Conservation (phyloP, 805 yeast species). For the Tetrapisispora taiwanensis region DNA sequence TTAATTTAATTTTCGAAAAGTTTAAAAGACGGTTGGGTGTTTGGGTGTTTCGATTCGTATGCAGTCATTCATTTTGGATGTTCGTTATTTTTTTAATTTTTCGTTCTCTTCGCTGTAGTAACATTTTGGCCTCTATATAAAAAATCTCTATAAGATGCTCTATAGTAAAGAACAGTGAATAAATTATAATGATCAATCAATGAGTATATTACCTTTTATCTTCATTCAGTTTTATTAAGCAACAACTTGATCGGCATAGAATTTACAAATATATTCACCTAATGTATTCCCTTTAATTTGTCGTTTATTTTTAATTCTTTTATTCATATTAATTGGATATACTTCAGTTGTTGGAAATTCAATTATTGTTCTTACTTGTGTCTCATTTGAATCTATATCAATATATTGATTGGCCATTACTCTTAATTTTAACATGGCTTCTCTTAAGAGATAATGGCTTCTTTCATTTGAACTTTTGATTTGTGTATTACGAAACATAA, state of each 20-base stretch:
- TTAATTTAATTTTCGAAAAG: too few species aligned
- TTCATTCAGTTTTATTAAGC: too few species aligned
- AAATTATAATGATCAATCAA: too few species aligned
- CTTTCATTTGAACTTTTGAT: conserved; percentile 9
- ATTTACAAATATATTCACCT: conserved; percentile 19
- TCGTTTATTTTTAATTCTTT: conserved; percentile 7
- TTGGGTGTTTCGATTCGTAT: too few species aligned
- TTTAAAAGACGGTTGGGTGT: too few species aligned
- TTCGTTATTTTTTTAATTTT: too few species aligned
- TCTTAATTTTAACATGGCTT: conserved; percentile 16
- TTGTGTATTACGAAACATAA: conserved; percentile 22
- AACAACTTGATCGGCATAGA: conserved; percentile 16
- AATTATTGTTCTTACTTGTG: conserved; percentile 6
- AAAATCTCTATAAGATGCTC: too few species aligned
- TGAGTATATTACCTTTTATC: too few species aligned
- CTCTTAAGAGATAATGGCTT: conserved; percentile 18
- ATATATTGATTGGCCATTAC: conserved; percentile 9
- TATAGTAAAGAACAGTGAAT: too few species aligned
- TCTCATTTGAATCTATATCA: background rate
- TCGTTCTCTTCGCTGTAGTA: too few species aligned
- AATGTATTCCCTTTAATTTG: conserved; percentile 14
- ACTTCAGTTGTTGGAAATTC: conserved; percentile 11
- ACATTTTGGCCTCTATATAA: too few species aligned
- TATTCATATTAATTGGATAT: conserved; percentile 1
- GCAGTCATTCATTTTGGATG: too few species aligned